These are phyloP conservation scores for Naganishia sp. DNA, from an alignment of 1,284 basidiomycete genomes.

Conservation along the genomic window DNA sequence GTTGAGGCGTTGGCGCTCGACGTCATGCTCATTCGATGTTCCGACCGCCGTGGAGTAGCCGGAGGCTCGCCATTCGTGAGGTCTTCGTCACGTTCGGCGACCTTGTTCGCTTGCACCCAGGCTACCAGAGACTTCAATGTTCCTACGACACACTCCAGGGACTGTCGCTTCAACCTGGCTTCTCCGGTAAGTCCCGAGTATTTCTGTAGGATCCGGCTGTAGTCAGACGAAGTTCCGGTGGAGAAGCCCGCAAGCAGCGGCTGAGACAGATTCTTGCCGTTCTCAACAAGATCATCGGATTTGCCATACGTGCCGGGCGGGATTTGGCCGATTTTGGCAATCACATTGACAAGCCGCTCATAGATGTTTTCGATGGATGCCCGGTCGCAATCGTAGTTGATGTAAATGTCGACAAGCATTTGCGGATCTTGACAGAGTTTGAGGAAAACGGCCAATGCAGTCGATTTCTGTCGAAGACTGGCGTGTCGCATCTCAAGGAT, in stretches of 20 bases:
- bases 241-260: slow-evolving; percentile 21
- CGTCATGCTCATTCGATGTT: slow-evolving; percentile 38
- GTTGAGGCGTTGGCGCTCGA: slow-evolving; percentile 58
- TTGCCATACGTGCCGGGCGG: slow-evolving; percentile 61
- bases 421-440: slow-evolving; percentile 91
- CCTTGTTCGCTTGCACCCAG: slow-evolving; percentile 55
- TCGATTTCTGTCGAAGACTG: slow-evolving; percentile 89
- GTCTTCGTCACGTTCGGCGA: slow-evolving; percentile 13
- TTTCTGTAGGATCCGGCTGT: slow-evolving; percentile 45
- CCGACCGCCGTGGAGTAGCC: slow-evolving; percentile 39
- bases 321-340: slow-evolving; percentile 82
- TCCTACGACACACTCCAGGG: slow-evolving; percentile 82
- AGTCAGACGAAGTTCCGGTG: slow-evolving; percentile 18
- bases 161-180: slow-evolving; percentile 78
- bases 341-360: slow-evolving; percentile 90
- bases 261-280: slow-evolving; percentile 42
- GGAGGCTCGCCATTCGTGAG: slow-evolving; percentile 32
- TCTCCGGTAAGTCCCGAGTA: slow-evolving; percentile 73
- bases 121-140: slow-evolving; percentile 83
- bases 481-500: slow-evolving; percentile 98
- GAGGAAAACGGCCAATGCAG: slow-evolving; percentile 81
- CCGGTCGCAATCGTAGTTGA: slow-evolving; percentile 96
- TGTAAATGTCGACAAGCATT: slow-evolving; percentile 92
- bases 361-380: slow-evolving; percentile 93
- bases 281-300: slow-evolving; percentile 41